These are phyloP conservation scores for Tulasnella sp. DNA, from an alignment of 768 basidiomycete genomes.

Conservation along the genomic window DNA sequence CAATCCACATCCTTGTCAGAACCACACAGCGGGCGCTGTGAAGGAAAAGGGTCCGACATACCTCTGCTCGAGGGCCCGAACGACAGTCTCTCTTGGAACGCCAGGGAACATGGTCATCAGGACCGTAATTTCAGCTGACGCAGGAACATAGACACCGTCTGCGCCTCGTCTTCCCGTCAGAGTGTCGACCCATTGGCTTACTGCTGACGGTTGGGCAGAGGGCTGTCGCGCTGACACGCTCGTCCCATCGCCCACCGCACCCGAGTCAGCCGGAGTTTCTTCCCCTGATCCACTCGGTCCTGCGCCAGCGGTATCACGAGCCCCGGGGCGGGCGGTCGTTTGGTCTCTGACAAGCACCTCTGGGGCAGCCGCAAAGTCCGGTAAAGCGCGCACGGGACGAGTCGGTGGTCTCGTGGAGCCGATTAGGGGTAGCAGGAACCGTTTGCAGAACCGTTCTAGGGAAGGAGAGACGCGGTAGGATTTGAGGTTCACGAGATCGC, in stretches of 20 bases:
- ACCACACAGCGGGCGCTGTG: background rate
- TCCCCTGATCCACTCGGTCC: slow-evolving; percentile 19
- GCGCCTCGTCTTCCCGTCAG: slow-evolving; percentile 53
- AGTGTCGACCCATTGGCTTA: slow-evolving; percentile 72
- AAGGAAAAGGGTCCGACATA: slow-evolving; percentile 25
- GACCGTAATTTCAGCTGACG: slow-evolving; percentile 63
- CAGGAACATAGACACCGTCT: slow-evolving; percentile 54
- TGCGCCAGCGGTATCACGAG: slow-evolving; percentile 27
- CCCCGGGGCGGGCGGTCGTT: slow-evolving; percentile 17
- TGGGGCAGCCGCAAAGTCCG: slow-evolving; percentile 33
- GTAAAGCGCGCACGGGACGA: slow-evolving; percentile 61
- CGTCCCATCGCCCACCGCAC: background rate
- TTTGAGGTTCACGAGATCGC: slow-evolving; percentile 70
- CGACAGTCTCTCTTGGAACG: slow-evolving; percentile 55
- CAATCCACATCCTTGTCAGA: background rate
- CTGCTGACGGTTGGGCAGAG: slow-evolving; percentile 32
- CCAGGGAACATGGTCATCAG: slow-evolving; percentile 78
- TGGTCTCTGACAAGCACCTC: slow-evolving; percentile 16
- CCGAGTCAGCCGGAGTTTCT: slow-evolving; percentile 17
- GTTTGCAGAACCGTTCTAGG: slow-evolving; percentile 42
- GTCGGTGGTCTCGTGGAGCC: slow-evolving; percentile 53
- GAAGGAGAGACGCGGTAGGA: slow-evolving; percentile 60
- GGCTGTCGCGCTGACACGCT: background rate
- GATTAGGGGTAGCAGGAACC: slow-evolving; percentile 52
- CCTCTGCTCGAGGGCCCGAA: slow-evolving; percentile 75